Evolutionary conservation across 2,329 filamentous ascomycete genomes (phyloP).

Genomic region (Ceratocystis lukuohia): DNA sequence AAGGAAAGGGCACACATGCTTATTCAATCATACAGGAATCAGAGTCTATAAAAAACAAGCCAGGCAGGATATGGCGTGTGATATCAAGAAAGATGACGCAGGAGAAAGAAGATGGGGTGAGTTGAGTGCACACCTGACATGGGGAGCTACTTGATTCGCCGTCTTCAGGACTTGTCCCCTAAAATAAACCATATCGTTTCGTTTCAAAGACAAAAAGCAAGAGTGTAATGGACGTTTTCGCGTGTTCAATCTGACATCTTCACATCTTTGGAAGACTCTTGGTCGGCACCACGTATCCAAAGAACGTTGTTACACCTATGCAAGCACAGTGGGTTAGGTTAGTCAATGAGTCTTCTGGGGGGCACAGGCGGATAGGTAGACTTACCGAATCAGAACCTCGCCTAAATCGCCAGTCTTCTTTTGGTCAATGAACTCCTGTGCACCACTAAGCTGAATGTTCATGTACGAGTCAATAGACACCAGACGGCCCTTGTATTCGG

Average conservation of each 20-base stretch:
- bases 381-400: slow-evolving; percentile 79
- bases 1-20: background rate
- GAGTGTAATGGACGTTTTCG: background rate
- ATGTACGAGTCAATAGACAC: slow-evolving; percentile 96
- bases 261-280: slow-evolving; percentile 32
- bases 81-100: slow-evolving; percentile 17
- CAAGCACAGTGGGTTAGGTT: slow-evolving; percentile 18
- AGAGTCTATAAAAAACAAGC: slow-evolving; percentile 10
- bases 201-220: slow-evolving; percentile 3
- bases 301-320: slow-evolving; percentile 89
- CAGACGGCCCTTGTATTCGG: slow-evolving; percentile 88
- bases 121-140: background rate
- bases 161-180: background rate
- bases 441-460: slow-evolving; percentile 87
- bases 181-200: slow-evolving; percentile 8
- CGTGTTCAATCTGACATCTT: slow-evolving; percentile 41
- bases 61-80: slow-evolving; percentile 16
- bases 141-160: slow-evolving; percentile 1
- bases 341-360: background rate
- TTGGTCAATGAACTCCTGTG: slow-evolving; percentile 83
- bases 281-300: slow-evolving; percentile 58
- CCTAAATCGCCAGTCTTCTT: slow-evolving; percentile 75
- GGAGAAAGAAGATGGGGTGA: background rate
- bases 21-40: slow-evolving; percentile 10
- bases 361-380: slow-evolving; percentile 10